Evolutionary conservation across 768 basidiomycete species (phyloP), one percentile per base, ranked within the genome.

Genomic region (Boletus rubroflammeus): DNA sequence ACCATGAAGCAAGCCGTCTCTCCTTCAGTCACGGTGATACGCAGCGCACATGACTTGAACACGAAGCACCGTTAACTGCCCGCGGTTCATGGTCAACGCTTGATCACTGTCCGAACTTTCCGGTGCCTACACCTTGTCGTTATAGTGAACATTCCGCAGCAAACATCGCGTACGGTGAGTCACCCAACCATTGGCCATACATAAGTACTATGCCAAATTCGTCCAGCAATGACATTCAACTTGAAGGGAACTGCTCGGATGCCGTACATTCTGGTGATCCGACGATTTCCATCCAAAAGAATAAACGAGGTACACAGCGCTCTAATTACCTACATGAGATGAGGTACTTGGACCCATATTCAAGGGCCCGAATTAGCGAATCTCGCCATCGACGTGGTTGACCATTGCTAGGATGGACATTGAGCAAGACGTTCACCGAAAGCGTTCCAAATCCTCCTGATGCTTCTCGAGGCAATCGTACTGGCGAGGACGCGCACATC

Each of bases 251-350:
- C 19, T 10, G 9, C 25, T 29, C 17, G 14, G 32, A 50, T 66
- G 58, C 57, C 58, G 51, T 53, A 55, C 55, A 41, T 55, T 60
- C 46, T 38, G 15, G 40, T 19, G 47, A 48, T 49, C 55, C 51
- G 39, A 50, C 15, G n/a, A 19, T 31, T 21, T 32, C 13, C 8
- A 15, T 44, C 45, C 8, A 38, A 23, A 44, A 48, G 49, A 17
- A 25, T 47, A 40, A 39, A 58, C 3, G 31, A 42, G 14, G 23
- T 38, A 7, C 34, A 40, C 29, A 26, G 42, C 44, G 39, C 21
- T 11, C 15, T 42, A 51, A 21, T 56, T 52, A 49, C 40, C 26
- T 56, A 59, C 46, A 50, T 14, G 47, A 40, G 21, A 50, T 14
- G 47, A 40, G 21, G 29, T 25, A 41, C 23, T 41, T 42, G 8